Conservation (phyloP, 163 green algal genomes). For the Volvox carteri region DNA sequence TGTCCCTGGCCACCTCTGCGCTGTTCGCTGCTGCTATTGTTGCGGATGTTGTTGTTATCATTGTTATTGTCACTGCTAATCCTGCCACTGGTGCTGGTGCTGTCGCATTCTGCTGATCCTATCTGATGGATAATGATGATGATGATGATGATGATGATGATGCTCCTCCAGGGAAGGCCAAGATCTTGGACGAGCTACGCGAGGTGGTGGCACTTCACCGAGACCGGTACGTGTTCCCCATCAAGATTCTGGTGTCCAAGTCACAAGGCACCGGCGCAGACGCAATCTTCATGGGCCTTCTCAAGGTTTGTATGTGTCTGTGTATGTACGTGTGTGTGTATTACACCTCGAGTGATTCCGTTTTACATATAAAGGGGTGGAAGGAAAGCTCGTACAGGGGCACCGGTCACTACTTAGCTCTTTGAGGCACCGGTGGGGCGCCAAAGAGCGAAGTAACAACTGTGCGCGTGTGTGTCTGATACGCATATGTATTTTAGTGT, state of each 20-base stretch:
- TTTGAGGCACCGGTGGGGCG: too few relatives aligned
- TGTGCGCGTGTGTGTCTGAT: too few relatives aligned
- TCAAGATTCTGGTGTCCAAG: conserved; percentile 68
- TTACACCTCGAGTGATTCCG: too few relatives aligned
- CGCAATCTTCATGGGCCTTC: conserved; percentile 71
- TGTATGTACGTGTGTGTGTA: neutral
- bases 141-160: too few relatives aligned
- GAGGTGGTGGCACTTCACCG: conserved; percentile 72
- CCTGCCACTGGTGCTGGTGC: neutral
- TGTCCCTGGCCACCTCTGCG: too few relatives aligned
- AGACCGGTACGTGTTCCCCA: conserved; percentile 69
- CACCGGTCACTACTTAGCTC: too few relatives aligned
- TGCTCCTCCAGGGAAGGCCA: conserved; percentile 56
- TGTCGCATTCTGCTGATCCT: neutral
- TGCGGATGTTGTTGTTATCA: too few relatives aligned
- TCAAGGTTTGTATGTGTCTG: conserved; percentile 52
- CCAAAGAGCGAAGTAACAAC: too few relatives aligned
- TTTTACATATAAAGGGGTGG: too few relatives aligned
- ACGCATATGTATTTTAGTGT: too few relatives aligned
- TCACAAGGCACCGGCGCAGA: conserved; percentile 62
- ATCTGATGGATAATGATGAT: too few relatives aligned
- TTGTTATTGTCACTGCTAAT: neutral
- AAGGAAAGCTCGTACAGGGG: too few relatives aligned
- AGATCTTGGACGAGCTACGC: conserved; percentile 58
- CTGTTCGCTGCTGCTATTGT: neutral